These are phyloP conservation scores for Immersiella caudata DNA, from an alignment of 495 filamentous ascomycete genomes.

Conservation along the genomic window DNA sequence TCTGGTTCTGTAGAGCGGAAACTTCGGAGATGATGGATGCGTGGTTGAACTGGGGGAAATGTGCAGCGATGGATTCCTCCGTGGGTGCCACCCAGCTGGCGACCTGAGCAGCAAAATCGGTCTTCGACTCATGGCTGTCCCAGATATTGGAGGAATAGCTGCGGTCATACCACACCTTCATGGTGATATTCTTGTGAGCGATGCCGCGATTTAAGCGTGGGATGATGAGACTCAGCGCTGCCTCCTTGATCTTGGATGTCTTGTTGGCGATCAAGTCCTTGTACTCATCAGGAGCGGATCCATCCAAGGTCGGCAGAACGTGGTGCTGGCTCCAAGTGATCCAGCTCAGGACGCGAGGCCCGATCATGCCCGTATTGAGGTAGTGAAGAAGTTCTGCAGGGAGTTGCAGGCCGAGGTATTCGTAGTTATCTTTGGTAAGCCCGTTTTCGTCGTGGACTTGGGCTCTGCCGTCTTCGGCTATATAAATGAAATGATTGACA, in stretches of 20 bases:
- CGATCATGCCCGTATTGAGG: slow-evolving; percentile 77
- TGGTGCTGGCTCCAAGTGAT: slow-evolving; percentile 75
- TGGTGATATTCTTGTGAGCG: slow-evolving; percentile 70
- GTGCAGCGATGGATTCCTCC: slow-evolving; percentile 51
- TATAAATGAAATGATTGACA: slow-evolving; percentile 82
- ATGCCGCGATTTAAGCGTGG: slow-evolving; percentile 80
- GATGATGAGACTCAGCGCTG: slow-evolving; percentile 74
- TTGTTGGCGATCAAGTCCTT: slow-evolving; percentile 72
- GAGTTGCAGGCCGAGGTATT: slow-evolving; percentile 85
- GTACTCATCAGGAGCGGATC: slow-evolving; percentile 78
- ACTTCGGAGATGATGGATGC: slow-evolving; percentile 61
- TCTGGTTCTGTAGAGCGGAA: slow-evolving; percentile 60
- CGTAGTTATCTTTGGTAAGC: slow-evolving; percentile 78
- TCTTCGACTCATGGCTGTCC: slow-evolving; percentile 56
- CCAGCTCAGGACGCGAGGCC: slow-evolving; percentile 78
- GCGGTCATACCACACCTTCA: slow-evolving; percentile 85
- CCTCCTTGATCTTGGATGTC: slow-evolving; percentile 70
- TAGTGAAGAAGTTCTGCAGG: slow-evolving; percentile 94
- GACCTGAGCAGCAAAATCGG: slow-evolving; percentile 62
- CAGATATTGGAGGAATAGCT: slow-evolving; percentile 65
- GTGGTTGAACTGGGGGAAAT: slow-evolving; percentile 51
- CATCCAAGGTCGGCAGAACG: slow-evolving; percentile 77
- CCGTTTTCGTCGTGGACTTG: slow-evolving; percentile 68
- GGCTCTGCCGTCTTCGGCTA: slow-evolving; percentile 74
- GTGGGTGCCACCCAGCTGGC: slow-evolving; percentile 73